These are phyloP conservation scores for Atkinsonella hypoxylon DNA, from an alignment of 2,329 filamentous ascomycete genomes.

Conservation along the genomic window DNA sequence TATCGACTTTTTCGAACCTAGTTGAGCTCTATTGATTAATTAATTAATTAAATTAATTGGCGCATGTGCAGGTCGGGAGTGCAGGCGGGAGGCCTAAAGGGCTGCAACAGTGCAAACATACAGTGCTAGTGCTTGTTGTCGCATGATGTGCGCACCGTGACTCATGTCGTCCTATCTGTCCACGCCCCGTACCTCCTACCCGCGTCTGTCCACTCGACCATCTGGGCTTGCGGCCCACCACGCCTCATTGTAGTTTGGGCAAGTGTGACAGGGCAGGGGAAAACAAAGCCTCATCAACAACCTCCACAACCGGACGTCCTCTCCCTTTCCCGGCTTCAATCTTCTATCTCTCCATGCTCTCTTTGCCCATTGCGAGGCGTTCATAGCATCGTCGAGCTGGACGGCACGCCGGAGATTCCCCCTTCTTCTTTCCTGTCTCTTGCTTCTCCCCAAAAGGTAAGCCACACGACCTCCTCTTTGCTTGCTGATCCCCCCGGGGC, in stretches of 20 bases:
- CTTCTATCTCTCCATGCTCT: constrained; percentile 18
- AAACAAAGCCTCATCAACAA: constrained; percentile 30
- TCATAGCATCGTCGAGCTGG: constrained; percentile 26
- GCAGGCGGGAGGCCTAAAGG: no score
- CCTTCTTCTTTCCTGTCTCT: constrained; percentile 14
- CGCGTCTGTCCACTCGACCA: constrained; percentile 3
- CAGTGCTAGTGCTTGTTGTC: not conserved
- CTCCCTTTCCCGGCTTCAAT: constrained; percentile 13
- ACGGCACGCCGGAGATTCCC: constrained; percentile 18
- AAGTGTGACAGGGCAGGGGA: constrained; percentile 24
- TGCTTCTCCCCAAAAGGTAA: constrained; percentile 18
- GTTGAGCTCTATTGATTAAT: not conserved
- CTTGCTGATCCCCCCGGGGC: constrained; percentile 5
- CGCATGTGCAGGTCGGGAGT: not conserved
- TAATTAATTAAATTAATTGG: not conserved
- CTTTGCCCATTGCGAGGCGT: constrained; percentile 28
- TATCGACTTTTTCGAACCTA: not conserved
- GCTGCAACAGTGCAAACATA: not conserved
- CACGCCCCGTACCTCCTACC: constrained; percentile 3
- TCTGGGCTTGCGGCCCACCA: constrained; percentile 11
- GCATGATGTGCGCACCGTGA: constrained; percentile 1
- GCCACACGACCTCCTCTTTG: constrained; percentile 11
- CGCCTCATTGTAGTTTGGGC: constrained; percentile 17
- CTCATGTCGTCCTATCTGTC: not conserved
- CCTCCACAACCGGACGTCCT: constrained; percentile 17